phyloP scores from a whole-genome alignment of 768 basidiomycete species.

The Pleurotus sapidus region DNA sequence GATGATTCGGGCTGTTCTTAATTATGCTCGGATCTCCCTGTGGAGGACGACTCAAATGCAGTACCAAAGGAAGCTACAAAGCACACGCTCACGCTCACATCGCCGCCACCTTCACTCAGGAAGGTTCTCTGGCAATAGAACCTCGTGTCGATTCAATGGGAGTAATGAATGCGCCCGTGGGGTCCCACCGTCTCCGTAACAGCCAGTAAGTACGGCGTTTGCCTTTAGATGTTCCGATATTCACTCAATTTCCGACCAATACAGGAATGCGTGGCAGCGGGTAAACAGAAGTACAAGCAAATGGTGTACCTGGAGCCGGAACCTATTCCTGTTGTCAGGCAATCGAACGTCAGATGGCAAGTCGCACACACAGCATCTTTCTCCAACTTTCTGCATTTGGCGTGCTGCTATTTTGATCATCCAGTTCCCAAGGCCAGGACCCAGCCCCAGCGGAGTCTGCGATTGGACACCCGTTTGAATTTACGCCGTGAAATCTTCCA shows the following conservation, averaged over 20 bases:
- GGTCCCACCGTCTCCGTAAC: too few relatives aligned
- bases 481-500: too few relatives aligned
- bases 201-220: background rate
- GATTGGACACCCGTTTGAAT: too few relatives aligned
- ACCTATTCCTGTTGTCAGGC: slow-evolving; percentile 5
- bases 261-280: background rate
- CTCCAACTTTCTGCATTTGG: background rate
- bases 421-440: background rate
- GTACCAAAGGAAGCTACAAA: too few relatives aligned
- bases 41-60: background rate
- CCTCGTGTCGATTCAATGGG: background rate
- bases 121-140: background rate
- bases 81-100: too few relatives aligned
- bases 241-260: background rate
- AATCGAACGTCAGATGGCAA: background rate
- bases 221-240: background rate
- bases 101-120: too few relatives aligned
- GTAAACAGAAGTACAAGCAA: background rate
- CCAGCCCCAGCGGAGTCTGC: too few relatives aligned
- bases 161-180: background rate
- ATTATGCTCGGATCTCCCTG: background rate
- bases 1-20: background rate
- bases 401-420: background rate
- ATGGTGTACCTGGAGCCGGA: slow-evolving; percentile 3
- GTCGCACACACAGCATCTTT: background rate